phyloP scores from a whole-genome alignment of 441 rosid genomes.

The Syzygium syzygioides region DNA sequence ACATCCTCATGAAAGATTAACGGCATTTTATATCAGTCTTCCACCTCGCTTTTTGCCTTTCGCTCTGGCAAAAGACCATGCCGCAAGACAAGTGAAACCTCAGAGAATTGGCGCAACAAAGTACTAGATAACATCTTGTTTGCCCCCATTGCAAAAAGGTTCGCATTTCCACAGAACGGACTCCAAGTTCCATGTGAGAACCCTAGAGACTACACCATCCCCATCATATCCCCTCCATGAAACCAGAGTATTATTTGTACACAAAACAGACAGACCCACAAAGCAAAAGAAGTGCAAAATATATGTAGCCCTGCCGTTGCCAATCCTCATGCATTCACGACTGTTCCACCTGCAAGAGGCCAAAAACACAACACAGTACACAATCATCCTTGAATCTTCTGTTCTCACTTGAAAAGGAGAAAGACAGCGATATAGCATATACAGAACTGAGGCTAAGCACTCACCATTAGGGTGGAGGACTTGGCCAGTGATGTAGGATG shows the following conservation, averaged over 20 bases:
- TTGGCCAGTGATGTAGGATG: slow-evolving; percentile 74
- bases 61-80: neutral
- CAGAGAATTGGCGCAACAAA: neutral
- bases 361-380: neutral
- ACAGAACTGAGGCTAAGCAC: neutral
- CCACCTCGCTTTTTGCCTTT: neutral
- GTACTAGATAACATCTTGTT: neutral
- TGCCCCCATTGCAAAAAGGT: neutral
- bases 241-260: neutral
- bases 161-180: neutral
- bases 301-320: neutral
- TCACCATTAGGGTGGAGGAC: slow-evolving; percentile 76
- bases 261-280: neutral
- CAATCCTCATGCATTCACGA: slow-evolving; percentile 42
- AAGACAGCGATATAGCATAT: neutral
- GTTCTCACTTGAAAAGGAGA: neutral
- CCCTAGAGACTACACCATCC: neutral
- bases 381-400: neutral
- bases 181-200: neutral
- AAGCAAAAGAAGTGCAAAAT: neutral
- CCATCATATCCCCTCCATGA: neutral
- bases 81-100: neutral
- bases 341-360: slow-evolving; percentile 40
- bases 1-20: neutral
- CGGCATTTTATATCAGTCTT: neutral